A percentile compares a stretch with the other conserved stretches of the same genome.
These are phyloP conservation scores for Gracilaria vermiculophylla DNA, from an alignment of 23 red algal species.

Conservation along the genomic window DNA sequence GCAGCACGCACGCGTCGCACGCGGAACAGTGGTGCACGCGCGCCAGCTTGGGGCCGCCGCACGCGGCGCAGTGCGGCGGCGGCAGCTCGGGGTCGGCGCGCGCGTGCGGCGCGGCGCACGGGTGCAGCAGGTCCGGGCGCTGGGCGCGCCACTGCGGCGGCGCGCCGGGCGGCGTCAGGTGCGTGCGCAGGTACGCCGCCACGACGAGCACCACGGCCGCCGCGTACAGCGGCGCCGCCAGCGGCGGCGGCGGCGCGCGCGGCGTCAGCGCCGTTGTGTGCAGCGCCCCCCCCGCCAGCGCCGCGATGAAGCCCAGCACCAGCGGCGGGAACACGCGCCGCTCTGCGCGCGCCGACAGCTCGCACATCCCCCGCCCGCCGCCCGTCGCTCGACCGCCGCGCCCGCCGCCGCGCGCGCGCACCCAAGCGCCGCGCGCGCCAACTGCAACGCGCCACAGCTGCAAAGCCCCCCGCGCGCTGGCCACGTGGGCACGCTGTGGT, in stretches of 20 bases:
- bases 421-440: too few relatives aligned
- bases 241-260: background rate
- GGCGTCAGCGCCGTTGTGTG: background rate
- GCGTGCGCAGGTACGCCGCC: background rate
- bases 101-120: background rate
- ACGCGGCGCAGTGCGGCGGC: background rate
- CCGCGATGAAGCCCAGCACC: background rate
- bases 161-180: background rate
- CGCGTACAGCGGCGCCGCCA: background rate
- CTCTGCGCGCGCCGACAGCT: background rate
- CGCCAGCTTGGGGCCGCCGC: background rate
- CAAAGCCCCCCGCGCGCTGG: too few relatives aligned
- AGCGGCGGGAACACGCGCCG: background rate
- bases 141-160: background rate
- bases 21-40: slow-evolving; percentile 45
- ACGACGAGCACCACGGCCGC: background rate
- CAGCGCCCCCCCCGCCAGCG: background rate
- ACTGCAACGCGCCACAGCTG: too few relatives aligned
- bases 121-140: slow-evolving; percentile 7
- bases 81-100: background rate
- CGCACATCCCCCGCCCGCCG: background rate
- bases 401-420: too few relatives aligned
- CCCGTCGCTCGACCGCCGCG: too few relatives aligned
- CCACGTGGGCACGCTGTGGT: too few relatives aligned
- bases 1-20: slow-evolving; percentile 14